Conservation (phyloP, 257 asterid species). For the Verbascum thapsus region DNA sequence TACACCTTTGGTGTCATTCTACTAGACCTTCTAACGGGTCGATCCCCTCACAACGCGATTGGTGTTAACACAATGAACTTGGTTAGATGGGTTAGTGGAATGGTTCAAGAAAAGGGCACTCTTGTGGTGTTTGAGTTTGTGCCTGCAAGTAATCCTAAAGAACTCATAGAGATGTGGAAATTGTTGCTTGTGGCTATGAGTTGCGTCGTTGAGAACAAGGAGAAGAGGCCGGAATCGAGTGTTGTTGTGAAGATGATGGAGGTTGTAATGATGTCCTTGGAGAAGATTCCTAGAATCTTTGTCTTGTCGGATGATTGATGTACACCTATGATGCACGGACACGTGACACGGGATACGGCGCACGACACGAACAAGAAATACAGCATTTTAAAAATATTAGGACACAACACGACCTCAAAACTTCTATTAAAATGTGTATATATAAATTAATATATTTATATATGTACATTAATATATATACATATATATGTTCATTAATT, state of each 20-base stretch:
- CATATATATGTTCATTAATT: no score
- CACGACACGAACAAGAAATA: no score
- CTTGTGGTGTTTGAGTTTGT: not conserved
- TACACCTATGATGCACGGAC: no score
- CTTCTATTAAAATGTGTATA: no score
- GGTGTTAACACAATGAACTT: not conserved
- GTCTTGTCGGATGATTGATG: no score
- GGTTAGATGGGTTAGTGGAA: slow-evolving; percentile 1
- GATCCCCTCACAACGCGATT: not conserved
- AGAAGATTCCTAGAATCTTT: no score
- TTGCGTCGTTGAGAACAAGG: not conserved
- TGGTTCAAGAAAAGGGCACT: not conserved
- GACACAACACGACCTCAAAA: no score
- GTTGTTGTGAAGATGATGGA: slow-evolving; percentile 10
- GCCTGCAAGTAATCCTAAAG: not conserved
- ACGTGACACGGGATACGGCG: no score
- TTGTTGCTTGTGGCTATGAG: not conserved
- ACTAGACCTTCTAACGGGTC: slow-evolving; percentile 7
- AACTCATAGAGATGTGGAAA: not conserved
- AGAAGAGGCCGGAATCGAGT: not conserved
- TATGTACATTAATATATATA: no score
- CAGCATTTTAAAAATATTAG: no score
- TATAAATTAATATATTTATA: no score
- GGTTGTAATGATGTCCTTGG: not conserved
- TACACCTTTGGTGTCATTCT: slow-evolving; percentile 6